These are phyloP conservation scores for Colletotrichum sp. DNA, from an alignment of 2,329 filamentous ascomycete genomes.

Conservation along the genomic window DNA sequence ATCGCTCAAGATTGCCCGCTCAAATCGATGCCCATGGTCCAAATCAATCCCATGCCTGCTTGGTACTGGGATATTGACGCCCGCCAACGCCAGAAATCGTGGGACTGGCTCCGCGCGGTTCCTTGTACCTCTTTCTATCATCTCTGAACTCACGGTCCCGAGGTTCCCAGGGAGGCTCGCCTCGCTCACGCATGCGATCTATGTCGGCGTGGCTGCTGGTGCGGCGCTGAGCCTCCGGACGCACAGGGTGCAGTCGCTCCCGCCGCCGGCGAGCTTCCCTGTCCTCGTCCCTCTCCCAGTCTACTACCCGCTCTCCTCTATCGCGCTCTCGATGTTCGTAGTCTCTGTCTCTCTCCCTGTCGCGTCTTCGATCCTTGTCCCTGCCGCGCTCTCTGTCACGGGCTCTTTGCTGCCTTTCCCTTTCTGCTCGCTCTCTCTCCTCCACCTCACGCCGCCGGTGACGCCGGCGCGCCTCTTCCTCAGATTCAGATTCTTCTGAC, in stretches of 20 bases:
- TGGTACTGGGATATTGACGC: slow-evolving; percentile 20
- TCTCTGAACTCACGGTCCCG: slow-evolving; percentile 20
- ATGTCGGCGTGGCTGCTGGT: slow-evolving; percentile 57
- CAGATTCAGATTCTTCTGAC: slow-evolving; percentile 37
- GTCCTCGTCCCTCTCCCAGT: slow-evolving; percentile 36
- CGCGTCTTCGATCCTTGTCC: slow-evolving; percentile 30
- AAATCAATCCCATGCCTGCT: slow-evolving; percentile 17
- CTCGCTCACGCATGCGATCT: slow-evolving; percentile 36
- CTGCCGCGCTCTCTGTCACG: slow-evolving; percentile 37
- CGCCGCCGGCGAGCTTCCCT: slow-evolving; percentile 33
- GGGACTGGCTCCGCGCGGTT: slow-evolving; percentile 8
- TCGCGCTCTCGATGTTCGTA: slow-evolving; percentile 25
- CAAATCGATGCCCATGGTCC: not conserved
- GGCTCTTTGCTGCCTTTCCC: slow-evolving; percentile 42
- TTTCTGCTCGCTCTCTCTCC: slow-evolving; percentile 30
- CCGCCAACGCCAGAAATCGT: slow-evolving; percentile 22
- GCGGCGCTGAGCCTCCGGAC: slow-evolving; percentile 46
- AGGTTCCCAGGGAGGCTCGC: slow-evolving; percentile 13
- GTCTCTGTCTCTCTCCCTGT: slow-evolving; percentile 32
- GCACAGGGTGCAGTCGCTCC: slow-evolving; percentile 37
- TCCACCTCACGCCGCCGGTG: slow-evolving; percentile 22
- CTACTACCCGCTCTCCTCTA: slow-evolving; percentile 31
- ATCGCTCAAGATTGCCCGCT: not conserved
- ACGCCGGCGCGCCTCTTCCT: slow-evolving; percentile 34
- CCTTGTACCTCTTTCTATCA: slow-evolving; percentile 22